phyloP scores from a whole-genome alignment of 139 green algal genomes.

The Pycnococcus provasolii region DNA sequence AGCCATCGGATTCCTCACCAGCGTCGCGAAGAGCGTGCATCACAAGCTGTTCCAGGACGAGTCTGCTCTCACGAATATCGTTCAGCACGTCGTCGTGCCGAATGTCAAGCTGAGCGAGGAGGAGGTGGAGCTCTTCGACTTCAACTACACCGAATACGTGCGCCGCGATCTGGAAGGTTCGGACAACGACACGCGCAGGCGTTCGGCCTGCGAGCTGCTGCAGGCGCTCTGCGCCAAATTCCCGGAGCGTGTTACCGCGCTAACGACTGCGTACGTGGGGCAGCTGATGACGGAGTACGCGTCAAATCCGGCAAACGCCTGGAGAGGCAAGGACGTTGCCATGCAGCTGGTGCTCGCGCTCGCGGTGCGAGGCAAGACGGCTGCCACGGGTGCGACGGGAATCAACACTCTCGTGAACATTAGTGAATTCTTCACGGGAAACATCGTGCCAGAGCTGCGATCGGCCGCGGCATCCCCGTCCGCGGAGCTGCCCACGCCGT shows the following conservation, averaged over 20 bases:
- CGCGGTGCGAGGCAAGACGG: conserved; percentile 69
- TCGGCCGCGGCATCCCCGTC: neutral
- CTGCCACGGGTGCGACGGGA: conserved; percentile 66
- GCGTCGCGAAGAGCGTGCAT: conserved; percentile 71
- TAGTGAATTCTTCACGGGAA: conserved; percentile 65
- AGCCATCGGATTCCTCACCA: conserved; percentile 86
- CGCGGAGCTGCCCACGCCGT: neutral
- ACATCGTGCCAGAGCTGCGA: conserved; percentile 74
- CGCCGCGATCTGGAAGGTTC: conserved; percentile 80
- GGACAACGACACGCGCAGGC: conserved; percentile 83
- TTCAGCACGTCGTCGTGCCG: conserved; percentile 74
- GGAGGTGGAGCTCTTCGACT: conserved; percentile 86
- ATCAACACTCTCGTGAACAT: conserved; percentile 85
- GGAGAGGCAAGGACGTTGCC: conserved; percentile 88
- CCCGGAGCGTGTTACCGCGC: conserved; percentile 42
- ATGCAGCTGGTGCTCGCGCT: conserved; percentile 90
- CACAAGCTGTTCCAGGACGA: conserved; percentile 61
- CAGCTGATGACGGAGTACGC: conserved; percentile 60
- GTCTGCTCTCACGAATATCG: conserved; percentile 42
- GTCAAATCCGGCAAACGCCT: conserved; percentile 47
- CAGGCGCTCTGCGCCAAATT: conserved; percentile 66
- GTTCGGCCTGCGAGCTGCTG: conserved; percentile 85
- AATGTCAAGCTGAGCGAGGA: conserved; percentile 58
- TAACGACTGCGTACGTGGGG: conserved; percentile 38
- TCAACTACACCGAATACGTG: conserved; percentile 93